Evolutionary conservation across 371 early-diverging fungal genomes (phyloP), one percentile per base, ranked within the genome.

Genomic region (Syncephalastrum monosporum): DNA sequence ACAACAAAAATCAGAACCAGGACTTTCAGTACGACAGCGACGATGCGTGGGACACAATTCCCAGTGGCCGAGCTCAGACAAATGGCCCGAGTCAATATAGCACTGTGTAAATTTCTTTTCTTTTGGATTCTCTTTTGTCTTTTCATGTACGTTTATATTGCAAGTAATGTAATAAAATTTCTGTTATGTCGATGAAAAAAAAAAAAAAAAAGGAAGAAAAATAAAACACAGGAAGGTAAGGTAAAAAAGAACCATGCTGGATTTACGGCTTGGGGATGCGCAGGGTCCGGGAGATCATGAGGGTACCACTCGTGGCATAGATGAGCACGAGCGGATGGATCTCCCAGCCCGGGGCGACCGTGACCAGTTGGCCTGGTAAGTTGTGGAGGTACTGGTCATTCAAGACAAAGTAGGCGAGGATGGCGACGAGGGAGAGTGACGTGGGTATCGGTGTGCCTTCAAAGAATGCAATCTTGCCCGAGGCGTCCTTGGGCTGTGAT

Each of bases 391-490:
- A 74, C 68, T 74, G 50, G 76, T 86, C 51, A 33, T 71, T 53
- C 33, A 70, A 64, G 3, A 85, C 72, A 43, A 90, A 74, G 56
- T 89, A 94, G 4, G 91, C 89, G 19, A 92, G 60, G 8, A 90
- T 48, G 16, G 69, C 86, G 4, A 93, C 90, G 33, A 91, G 60
- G 2, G 79, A 66, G 44, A 91, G 69, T 5, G 90, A 84, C 0
- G 91, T 88, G 1, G 94, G 96, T 27, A 95, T 93, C 14, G 96
- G 95, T 2, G 94, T 92, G 53, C 96, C 96, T 69, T 95, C 93
- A 77, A 93, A 95, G 63, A 88, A 89, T 16, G 73, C 60, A 42
- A 93, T 81, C 59, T 93, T 94, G 49, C 94, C 94, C 4, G 75
- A 72, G 4, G 58, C 65, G 59, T 92, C 92, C 57, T 89, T 91